Evolutionary conservation across 257 asterid genomes (phyloP), one percentile per base, ranked within the genome.

Genomic region (Galeopsis tetrahit): DNA sequence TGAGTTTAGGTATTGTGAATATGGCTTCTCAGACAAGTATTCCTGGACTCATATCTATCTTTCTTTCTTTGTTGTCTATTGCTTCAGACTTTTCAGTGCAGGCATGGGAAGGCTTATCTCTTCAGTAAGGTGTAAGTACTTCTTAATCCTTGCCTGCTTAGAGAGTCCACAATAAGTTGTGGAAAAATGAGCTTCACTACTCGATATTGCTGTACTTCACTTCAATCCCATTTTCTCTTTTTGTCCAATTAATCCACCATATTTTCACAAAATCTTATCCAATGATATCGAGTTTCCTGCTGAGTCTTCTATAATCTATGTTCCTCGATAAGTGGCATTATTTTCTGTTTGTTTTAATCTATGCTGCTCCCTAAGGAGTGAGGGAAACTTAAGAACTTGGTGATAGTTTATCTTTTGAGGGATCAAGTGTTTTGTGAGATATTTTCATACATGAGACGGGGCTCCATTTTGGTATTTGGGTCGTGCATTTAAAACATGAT

Each of bases 51-150:
- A 31, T 58, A 44, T 68, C 10, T 58, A 44, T 68, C 10, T 32
- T 64, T 52, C 46, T 67, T 75, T 67, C 4, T 36, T 33, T 57
- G 62, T 68, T 48, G 64, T 11, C 63, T 49, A 9, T 33, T 42
- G 40, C 28, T 51, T 71, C 81, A 77, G 81, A 31, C 81, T 77
- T 77, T 77, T 68, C 78, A 72, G n/a, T 3, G 55, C 78, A 66
- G 75, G 43, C 70, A 72, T 66, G 81, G 81, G 60, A 77, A 77
- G 81, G 81, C 81, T 48, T 77, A 77, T 64, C 81, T 77, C 81
- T 77, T 77, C 81, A 77, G 31, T 40, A 72, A 77, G 34, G 81
- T 77, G 81, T 77, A 77, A 77, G 81, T 71, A 59, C 28, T 49
- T 66, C 73, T 66, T 39, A 70, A 70, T 58, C 62, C 48, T 53